These are phyloP conservation scores for Trametes gibbosa DNA, from an alignment of 768 basidiomycete species.

Conservation along the genomic window DNA sequence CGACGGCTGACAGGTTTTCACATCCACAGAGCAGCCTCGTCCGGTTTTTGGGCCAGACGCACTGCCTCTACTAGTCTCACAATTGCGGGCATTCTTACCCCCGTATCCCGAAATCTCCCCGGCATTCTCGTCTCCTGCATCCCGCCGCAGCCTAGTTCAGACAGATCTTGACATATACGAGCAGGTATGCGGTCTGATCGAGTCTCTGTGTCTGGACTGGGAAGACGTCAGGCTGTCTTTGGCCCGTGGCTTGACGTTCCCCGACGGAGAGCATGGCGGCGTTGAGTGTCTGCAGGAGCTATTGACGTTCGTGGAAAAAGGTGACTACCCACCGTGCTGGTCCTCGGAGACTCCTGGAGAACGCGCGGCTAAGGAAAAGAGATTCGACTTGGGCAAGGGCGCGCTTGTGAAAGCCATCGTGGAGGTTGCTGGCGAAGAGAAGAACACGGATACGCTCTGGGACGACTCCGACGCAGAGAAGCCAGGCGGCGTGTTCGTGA, in stretches of 20 bases:
- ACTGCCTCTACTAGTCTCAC: slow-evolving; percentile 58
- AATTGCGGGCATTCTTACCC: slow-evolving; percentile 60
- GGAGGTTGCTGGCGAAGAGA: slow-evolving; percentile 80
- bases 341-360: slow-evolving; percentile 42
- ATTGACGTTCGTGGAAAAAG: slow-evolving; percentile 72
- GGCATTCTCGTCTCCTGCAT: slow-evolving; percentile 40
- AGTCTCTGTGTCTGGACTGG: slow-evolving; percentile 75
- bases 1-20: not conserved
- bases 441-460: slow-evolving; percentile 77
- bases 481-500: slow-evolving; percentile 72
- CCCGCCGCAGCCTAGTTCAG: slow-evolving; percentile 46
- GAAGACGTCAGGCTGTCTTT: slow-evolving; percentile 73
- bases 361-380: slow-evolving; percentile 59
- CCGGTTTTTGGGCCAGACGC: slow-evolving; percentile 61
- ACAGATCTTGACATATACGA: slow-evolving; percentile 73
- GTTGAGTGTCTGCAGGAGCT: slow-evolving; percentile 60
- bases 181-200: slow-evolving; percentile 71
- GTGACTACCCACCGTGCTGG: slow-evolving; percentile 69
- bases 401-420: slow-evolving; percentile 84
- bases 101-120: slow-evolving; percentile 42
- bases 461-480: slow-evolving; percentile 52
- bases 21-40: slow-evolving; percentile 37
- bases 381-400: slow-evolving; percentile 79
- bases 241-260: slow-evolving; percentile 61
- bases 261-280: slow-evolving; percentile 49